These are phyloP conservation scores for Pichia kudriavzevii DNA, from an alignment of 1,139 yeast genomes.

Conservation along the genomic window DNA sequence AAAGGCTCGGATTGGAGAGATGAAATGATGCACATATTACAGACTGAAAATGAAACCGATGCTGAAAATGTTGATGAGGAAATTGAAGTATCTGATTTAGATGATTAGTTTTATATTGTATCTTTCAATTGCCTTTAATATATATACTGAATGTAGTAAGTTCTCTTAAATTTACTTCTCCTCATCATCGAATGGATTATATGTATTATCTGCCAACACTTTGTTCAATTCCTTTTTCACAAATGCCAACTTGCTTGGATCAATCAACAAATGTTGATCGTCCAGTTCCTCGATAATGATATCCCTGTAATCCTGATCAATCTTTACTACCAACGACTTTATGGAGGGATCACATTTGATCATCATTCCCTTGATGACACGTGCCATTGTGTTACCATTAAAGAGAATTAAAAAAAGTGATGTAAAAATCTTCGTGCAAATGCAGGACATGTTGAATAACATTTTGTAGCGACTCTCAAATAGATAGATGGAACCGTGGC, in stretches of 20 bases:
- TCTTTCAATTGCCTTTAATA: too few relatives aligned
- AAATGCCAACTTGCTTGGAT: conserved; percentile 63
- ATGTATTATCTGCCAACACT: conserved; percentile 72
- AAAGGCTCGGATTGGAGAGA: too few relatives aligned
- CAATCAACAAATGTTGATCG: conserved; percentile 80
- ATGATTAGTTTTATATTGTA: not conserved
- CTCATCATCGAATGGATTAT: conserved; percentile 73
- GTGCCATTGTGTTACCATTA: conserved; percentile 26
- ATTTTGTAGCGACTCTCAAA: too few relatives aligned
- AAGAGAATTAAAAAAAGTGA: not conserved
- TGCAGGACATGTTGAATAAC: too few relatives aligned
- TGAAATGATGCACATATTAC: too few relatives aligned
- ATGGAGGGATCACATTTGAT: conserved; percentile 72
- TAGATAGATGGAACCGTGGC: too few relatives aligned
- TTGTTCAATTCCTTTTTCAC: conserved; percentile 72
- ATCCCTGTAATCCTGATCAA: conserved; percentile 66
- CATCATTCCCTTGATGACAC: conserved; percentile 33
- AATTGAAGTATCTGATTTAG: not conserved
- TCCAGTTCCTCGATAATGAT: conserved; percentile 75
- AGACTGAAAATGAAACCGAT: conserved; percentile 5
- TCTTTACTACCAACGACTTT: conserved; percentile 72
- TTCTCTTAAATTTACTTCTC: too few relatives aligned
- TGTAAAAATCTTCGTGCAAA: too few relatives aligned
- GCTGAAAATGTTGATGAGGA: conserved; percentile 1
- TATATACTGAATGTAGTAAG: too few relatives aligned